Percentiles rank a stretch among this genome's conserved stretches.
Conservation (phyloP, 805 yeast genomes). For the Maudiozyma pseudohumilis region DNA sequence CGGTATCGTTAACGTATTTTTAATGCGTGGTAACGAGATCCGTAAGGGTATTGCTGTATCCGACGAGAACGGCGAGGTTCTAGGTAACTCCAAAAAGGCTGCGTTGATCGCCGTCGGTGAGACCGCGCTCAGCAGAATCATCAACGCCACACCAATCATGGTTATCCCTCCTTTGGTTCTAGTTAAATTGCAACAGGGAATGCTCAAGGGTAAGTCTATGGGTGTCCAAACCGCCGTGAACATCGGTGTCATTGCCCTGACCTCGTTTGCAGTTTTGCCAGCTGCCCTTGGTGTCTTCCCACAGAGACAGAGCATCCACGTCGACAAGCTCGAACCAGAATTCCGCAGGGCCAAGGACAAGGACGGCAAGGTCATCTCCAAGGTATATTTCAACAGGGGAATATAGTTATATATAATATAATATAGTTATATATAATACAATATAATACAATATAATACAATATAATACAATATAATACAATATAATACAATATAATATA, state of each 20-base stretch:
- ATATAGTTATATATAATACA: too few relatives aligned
- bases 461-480: too few relatives aligned
- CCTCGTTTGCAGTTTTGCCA: conserved; percentile 83
- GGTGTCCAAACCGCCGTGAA: conserved; percentile 62
- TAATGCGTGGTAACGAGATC: conserved; percentile 94
- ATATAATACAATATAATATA: too few relatives aligned
- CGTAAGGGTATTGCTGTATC: conserved; percentile 71
- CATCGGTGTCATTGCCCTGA: conserved; percentile 73
- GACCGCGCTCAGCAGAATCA: conserved; percentile 89
- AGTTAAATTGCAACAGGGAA: conserved; percentile 62
- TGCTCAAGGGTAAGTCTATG: conserved; percentile 58
- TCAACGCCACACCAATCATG: conserved; percentile 96
- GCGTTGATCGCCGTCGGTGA: conserved; percentile 93
- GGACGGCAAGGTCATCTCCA: conserved; percentile 45
- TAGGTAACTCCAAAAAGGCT: conserved; percentile 73
- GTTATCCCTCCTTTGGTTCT: conserved; percentile 85
- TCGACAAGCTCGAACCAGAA: conserved; percentile 50
- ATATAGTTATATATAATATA: too few relatives aligned
- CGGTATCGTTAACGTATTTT: conserved; percentile 88
- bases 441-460: too few relatives aligned
- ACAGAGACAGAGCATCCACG: conserved; percentile 60
- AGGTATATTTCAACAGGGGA: conserved; percentile 87
- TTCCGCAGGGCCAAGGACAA: conserved; percentile 52
- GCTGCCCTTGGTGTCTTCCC: conserved; percentile 96
- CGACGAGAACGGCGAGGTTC: conserved; percentile 53